Evolutionary conservation across 2,329 filamentous ascomycete species (phyloP).

Genomic region (Dryadomyces sulphureus): DNA sequence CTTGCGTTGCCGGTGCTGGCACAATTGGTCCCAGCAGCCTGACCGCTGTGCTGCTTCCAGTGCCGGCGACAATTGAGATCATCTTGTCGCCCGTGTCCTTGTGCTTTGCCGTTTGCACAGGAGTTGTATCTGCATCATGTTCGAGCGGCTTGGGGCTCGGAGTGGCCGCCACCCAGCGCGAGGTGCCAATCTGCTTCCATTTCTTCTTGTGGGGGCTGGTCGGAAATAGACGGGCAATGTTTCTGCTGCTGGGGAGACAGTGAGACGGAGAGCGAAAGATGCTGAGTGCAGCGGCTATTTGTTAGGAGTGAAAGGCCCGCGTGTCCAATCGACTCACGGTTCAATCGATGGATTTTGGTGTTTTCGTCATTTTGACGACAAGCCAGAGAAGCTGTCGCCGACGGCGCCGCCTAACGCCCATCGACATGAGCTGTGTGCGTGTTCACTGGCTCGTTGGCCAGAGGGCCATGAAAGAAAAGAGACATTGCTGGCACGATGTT

Average conservation of each 20-base stretch:
- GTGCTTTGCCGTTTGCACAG: neutral
- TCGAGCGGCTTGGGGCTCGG: neutral
- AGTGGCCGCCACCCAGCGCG: neutral
- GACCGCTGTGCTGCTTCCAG: too few species aligned
- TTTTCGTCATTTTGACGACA: too few species aligned
- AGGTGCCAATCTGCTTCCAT: neutral
- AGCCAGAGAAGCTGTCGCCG: too few species aligned
- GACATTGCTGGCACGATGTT: neutral
- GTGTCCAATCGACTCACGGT: too few species aligned
- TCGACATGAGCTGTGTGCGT: neutral
- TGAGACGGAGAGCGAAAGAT: neutral
- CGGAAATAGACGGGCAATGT: too few species aligned
- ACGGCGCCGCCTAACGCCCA: neutral
- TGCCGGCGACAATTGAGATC: too few species aligned
- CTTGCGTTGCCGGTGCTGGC: neutral
- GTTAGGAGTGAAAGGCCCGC: too few species aligned
- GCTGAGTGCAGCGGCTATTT: neutral
- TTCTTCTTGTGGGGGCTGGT: neutral
- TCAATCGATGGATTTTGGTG: too few species aligned
- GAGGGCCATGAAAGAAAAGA: neutral
- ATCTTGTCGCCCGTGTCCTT: too few species aligned
- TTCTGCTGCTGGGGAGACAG: neutral
- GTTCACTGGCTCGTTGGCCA: neutral
- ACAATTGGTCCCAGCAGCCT: slow-evolving; percentile 9
- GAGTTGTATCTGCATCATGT: neutral